These are phyloP conservation scores for Naegleria lovaniensis DNA, from an alignment of 208 protist species.

Conservation along the genomic window DNA sequence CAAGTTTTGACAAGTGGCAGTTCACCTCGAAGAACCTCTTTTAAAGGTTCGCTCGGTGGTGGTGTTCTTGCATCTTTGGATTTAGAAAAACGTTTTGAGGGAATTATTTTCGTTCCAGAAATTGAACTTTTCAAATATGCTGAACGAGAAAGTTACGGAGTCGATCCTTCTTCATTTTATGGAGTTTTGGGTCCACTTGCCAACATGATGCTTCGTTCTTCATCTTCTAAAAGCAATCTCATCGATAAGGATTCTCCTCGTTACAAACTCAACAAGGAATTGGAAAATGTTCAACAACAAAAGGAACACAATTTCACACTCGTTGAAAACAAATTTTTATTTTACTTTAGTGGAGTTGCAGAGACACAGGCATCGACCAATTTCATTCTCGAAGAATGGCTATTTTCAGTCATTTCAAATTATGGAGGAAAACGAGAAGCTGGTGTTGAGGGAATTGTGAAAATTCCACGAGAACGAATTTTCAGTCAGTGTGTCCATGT, in stretches of 20 bases:
- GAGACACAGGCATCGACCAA: background rate
- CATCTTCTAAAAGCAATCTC: background rate
- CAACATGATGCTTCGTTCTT: background rate
- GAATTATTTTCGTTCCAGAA: background rate
- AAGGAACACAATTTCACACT: background rate
- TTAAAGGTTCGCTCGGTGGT: background rate
- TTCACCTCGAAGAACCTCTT: background rate
- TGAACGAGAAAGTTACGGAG: background rate
- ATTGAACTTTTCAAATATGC: background rate
- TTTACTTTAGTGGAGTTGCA: background rate
- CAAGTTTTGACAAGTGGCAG: background rate
- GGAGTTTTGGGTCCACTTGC: background rate
- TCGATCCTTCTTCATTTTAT: background rate
- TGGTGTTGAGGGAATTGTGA: background rate
- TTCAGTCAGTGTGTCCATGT: background rate
- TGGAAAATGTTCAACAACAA: background rate
- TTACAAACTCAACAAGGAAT: background rate
- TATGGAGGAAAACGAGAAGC: background rate
- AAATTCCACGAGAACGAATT: background rate
- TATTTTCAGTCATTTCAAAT: background rate
- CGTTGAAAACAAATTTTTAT: background rate
- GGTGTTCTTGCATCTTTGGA: background rate
- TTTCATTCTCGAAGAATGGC: background rate
- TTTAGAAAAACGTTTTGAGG: background rate
- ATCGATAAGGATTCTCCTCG: background rate